A percentile compares a stretch with the other conserved stretches of the same genome.
Conservation (phyloP, 2,329 filamentous ascomycete genomes). For the Colletotrichum tabaci region DNA sequence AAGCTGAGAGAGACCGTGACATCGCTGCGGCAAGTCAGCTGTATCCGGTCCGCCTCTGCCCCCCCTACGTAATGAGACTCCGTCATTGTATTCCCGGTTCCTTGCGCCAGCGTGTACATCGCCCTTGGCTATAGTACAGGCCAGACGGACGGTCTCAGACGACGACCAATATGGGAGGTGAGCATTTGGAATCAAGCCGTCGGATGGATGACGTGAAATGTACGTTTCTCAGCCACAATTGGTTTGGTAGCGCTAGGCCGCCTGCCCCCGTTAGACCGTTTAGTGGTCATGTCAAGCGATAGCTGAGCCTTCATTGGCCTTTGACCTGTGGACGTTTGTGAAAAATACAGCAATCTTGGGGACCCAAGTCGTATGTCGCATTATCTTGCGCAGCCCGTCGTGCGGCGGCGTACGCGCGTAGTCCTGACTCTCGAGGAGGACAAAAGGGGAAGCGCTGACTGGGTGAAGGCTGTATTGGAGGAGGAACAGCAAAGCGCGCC, state of each 20-base stretch:
- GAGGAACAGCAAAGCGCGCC: constrained; percentile 18
- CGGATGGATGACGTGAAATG: not conserved
- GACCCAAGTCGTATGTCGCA: constrained; percentile 7
- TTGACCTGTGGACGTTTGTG: constrained; percentile 4
- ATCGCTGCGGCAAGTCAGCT: not conserved
- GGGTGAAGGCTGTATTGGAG: constrained; percentile 24
- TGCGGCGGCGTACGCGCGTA: constrained; percentile 25
- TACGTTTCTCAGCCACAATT: not conserved
- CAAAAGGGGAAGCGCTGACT: not conserved
- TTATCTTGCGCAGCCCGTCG: not conserved
- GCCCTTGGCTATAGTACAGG: constrained; percentile 4
- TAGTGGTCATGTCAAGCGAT: not conserved
- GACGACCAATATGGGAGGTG: not conserved
- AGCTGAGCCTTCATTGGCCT: not conserved
- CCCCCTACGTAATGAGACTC: not conserved
- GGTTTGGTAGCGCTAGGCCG: not conserved
- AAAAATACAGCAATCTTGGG: constrained; percentile 9
- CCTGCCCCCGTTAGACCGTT: not conserved
- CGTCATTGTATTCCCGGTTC: not conserved
- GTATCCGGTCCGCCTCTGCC: not conserved
- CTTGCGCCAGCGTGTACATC: not conserved
- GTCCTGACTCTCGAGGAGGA: not conserved
- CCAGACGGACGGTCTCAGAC: not conserved
- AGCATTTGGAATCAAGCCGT: constrained; percentile 8
- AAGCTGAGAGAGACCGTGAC: not conserved